Evolutionary conservation across 768 basidiomycete genomes (phyloP), one percentile per base, ranked within the genome.

Genomic region (Gymnopilus dilepis): DNA sequence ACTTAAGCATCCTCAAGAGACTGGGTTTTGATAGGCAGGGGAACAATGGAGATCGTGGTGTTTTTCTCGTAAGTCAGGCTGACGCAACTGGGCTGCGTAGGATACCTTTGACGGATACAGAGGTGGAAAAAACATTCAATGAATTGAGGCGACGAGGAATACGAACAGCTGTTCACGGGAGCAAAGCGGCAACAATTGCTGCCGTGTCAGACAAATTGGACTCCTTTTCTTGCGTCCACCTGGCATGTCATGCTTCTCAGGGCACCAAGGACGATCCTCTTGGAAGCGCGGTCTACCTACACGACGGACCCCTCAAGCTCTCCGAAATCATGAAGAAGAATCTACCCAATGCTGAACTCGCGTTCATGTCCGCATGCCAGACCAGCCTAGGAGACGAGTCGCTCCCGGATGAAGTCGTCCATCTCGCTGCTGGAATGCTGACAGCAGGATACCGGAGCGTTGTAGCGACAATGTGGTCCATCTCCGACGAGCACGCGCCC

Each of bases 221-320:
- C 34, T 33, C 43, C 21, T 60, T 52, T 40, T 54, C 54, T n/a
- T 71, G 64, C 64, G 50, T 71, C 17, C 79, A 81, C 60, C 55
- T 80, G 2, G 73, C 78, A 60, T 24, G 84, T 80, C 53, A 98
- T 80, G 21, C 81, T 76, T 17, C 89, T 83, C 0, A 90, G 82
- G 0, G 92, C 94, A 64, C 72, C 2, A 5, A 30, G 0, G 52
- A n/a, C n/a, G n/a, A 64, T 6, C 73, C 76, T 9, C 62, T 71
- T 6, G 45, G 71, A 58, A 70, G 65, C 41, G 66, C 56, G 1
- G 68, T 70, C 17, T 45, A 61, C 21, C 56, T 73, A 7, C 58
- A 67, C 37, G 66, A 67, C 24, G 61, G 65, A 2, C 37, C 43
- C 26, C 61, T 70, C 17, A 59, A 61, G 61, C 22, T 69, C 26